Evolutionary conservation across 257 asterid genomes (phyloP), one percentile per base, ranked within the genome.

Genomic region (Buddleja alternifolia): DNA sequence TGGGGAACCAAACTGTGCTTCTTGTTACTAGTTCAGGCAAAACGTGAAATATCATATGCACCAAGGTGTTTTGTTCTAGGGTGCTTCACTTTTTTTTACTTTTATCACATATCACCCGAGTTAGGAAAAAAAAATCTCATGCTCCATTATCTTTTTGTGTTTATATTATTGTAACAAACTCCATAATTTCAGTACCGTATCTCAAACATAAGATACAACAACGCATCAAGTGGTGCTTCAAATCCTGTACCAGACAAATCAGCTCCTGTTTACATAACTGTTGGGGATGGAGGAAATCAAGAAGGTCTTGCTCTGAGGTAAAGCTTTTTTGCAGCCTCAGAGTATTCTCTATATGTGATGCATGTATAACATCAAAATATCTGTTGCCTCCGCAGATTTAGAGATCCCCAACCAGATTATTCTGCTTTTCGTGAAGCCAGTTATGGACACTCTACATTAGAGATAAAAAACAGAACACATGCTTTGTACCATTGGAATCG

Each of bases 341-440:
- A n/a, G n/a, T n/a, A n/a, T n/a, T n/a, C n/a, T n/a, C n/a, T n/a
- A n/a, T n/a, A n/a, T n/a, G 15, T 16, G 46, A 24, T 62, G 71
- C 61, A 17, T 73, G 21, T 36, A 51, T 25, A 17, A 53, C 45
- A 42, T 23, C 16, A 10, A 51, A 46, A n/a, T 39, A 29, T 39
- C 53, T 17, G 19, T 25, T 21, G 39, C 34, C 10, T 68, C 34
- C 77, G 71, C 87, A 93, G 98, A 79, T 90, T 86, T 80, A 82
- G 77, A 76, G 93, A 88, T 80, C 98, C 97, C 65, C 98, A 90
- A 37, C 98, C 98, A 40, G 97, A 90, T 41, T 90, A 83, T 75
- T 93, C 98, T 50, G 98, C 97, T 71, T 93, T 84, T 41, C 90
- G 98, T n/a, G 98, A 93, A 87, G 94, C 98, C 67, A 93, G 98